Conservation (phyloP, 352 stramenopile genomes). For the Phytopythium delawarense region DNA sequence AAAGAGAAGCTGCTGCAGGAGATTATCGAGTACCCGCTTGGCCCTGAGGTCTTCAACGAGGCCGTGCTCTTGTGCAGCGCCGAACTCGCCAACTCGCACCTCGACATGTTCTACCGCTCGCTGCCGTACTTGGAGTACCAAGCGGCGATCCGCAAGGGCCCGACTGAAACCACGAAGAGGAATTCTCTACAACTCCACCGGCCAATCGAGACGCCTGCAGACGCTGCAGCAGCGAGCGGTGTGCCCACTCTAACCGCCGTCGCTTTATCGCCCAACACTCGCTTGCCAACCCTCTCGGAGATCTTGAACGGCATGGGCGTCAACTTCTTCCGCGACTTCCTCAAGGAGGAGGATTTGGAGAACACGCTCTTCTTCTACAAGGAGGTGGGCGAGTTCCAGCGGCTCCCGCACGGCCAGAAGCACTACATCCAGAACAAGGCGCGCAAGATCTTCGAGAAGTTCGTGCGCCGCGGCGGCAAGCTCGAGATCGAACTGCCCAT, state of each 20-base stretch:
- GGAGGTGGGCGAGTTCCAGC: slow-evolving; percentile 68
- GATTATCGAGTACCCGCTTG: slow-evolving; percentile 40
- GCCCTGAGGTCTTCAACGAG: slow-evolving; percentile 51
- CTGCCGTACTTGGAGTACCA: slow-evolving; percentile 43
- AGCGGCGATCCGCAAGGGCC: slow-evolving; percentile 10
- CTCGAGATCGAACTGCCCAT: slow-evolving; percentile 57
- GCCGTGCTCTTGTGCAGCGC: slow-evolving; percentile 53
- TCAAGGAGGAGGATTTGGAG: slow-evolving; percentile 45
- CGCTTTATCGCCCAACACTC: neutral
- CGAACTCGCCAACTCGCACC: slow-evolving; percentile 56
- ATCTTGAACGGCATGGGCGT: slow-evolving; percentile 53
- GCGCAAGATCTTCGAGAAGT: slow-evolving; percentile 69
- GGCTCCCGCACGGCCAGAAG: slow-evolving; percentile 56
- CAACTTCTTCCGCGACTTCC: slow-evolving; percentile 52
- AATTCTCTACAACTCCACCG: neutral
- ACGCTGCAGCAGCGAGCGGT: neutral
- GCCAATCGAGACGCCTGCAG: neutral
- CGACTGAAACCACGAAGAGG: neutral
- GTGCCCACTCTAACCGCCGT: neutral
- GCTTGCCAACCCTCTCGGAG: slow-evolving; percentile 10
- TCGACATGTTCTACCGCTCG: slow-evolving; percentile 53
- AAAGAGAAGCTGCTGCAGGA: slow-evolving; percentile 45
- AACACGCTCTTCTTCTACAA: slow-evolving; percentile 70
- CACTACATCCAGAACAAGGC: slow-evolving; percentile 75
- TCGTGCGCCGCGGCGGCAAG: slow-evolving; percentile 51